phyloP scores from a whole-genome alignment of 169 alveolate genomes.

The Cryptosporidium ubiquitum region DNA sequence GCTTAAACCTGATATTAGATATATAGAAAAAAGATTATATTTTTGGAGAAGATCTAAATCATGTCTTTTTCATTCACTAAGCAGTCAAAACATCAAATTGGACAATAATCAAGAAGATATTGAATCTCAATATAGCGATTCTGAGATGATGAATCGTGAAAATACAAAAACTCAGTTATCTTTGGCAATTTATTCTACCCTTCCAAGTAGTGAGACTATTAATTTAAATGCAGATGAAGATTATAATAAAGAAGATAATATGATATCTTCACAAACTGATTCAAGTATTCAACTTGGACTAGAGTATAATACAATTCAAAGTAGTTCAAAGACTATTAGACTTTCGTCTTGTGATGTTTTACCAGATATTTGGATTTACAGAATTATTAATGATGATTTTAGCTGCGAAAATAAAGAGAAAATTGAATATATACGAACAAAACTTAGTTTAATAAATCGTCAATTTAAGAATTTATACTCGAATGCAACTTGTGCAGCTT shows the following conservation, averaged over 20 bases:
- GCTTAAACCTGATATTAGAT: slow-evolving; percentile 75
- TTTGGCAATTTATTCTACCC: slow-evolving; percentile 5
- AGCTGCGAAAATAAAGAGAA: neutral
- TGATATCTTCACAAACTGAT: neutral
- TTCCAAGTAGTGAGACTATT: slow-evolving; percentile 53
- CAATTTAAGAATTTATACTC: slow-evolving; percentile 55
- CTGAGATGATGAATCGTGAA: neutral
- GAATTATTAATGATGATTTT: slow-evolving; percentile 40
- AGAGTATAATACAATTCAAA: neutral
- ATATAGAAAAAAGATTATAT: slow-evolving; percentile 46
- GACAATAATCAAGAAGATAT: neutral
- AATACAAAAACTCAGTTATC: slow-evolving; percentile 24
- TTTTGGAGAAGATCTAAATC: slow-evolving; percentile 5
- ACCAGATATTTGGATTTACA: slow-evolving; percentile 72
- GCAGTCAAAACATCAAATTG: neutral
- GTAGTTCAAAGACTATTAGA: neutral
- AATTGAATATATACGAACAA: slow-evolving; percentile 7
- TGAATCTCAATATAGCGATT: neutral
- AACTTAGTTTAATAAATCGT: slow-evolving; percentile 39
- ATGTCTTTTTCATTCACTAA: neutral
- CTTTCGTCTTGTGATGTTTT: slow-evolving; percentile 62
- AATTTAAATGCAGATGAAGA: neutral
- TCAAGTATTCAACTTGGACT: neutral
- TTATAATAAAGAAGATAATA: neutral
- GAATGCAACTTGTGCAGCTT: slow-evolving; percentile 41